Percentiles rank a stretch among this genome's conserved stretches.
Conservation (phyloP, 805 yeast genomes). For the Lachancea sp. region DNA sequence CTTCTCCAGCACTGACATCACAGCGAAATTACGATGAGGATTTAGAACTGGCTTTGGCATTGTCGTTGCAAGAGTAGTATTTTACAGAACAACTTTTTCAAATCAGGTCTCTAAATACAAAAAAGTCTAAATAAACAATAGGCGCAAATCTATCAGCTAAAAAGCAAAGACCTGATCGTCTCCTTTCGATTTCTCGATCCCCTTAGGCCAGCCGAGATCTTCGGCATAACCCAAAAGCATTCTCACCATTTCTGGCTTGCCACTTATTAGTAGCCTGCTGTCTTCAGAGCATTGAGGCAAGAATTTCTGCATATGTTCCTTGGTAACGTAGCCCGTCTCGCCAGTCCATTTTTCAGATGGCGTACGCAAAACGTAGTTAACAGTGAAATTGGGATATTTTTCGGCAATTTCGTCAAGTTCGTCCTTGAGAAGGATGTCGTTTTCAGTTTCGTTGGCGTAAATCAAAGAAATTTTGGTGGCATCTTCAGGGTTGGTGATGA, state of each 20-base stretch:
- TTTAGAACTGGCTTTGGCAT: constrained; percentile 29
- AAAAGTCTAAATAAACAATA: not conserved
- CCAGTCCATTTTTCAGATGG: constrained; percentile 53
- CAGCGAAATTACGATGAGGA: constrained; percentile 15
- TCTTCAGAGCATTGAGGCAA: constrained; percentile 45
- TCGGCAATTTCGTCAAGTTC: constrained; percentile 66
- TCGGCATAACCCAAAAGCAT: constrained; percentile 43
- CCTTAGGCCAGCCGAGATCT: constrained; percentile 53
- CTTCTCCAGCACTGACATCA: not conserved
- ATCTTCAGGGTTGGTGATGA: constrained; percentile 66
- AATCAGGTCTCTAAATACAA: not conserved
- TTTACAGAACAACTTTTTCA: not conserved
- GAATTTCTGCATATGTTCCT: constrained; percentile 47
- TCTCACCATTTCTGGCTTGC: constrained; percentile 65
- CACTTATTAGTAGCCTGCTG: constrained; percentile 64
- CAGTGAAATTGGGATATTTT: constrained; percentile 55
- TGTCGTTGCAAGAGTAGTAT: constrained; percentile 26
- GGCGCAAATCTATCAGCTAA: constrained; percentile 17
- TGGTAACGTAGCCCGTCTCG: constrained; percentile 51
- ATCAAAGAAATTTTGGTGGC: constrained; percentile 53
- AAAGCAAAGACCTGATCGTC: constrained; percentile 55
- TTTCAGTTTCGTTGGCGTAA: constrained; percentile 69
- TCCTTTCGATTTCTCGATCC: constrained; percentile 41
- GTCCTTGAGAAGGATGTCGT: constrained; percentile 64
- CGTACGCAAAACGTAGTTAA: constrained; percentile 50